Conservation (phyloP, 176 grass and related monocot species). For the Oryza glaberrima region DNA sequence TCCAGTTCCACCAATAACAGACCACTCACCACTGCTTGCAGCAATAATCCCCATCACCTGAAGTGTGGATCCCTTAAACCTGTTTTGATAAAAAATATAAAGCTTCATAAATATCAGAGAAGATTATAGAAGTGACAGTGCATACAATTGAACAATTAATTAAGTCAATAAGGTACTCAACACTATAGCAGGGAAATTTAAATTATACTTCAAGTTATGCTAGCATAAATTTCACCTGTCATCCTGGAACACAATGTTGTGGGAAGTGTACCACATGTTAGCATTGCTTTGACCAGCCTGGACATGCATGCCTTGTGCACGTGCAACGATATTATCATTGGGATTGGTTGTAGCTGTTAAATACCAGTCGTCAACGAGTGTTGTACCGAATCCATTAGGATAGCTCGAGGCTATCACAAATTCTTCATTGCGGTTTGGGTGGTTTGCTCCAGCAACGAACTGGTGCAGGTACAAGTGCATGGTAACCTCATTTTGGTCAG, state of each 20-base stretch:
- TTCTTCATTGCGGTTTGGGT: conserved; percentile 17
- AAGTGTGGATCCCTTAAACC: neutral
- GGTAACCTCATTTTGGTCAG: neutral
- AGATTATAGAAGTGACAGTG: neutral
- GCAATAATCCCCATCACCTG: neutral
- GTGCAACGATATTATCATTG: neutral
- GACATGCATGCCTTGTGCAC: conserved; percentile 16
- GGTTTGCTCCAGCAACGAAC: neutral
- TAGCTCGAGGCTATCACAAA: neutral
- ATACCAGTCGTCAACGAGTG: neutral
- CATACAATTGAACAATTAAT: no score
- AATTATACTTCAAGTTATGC: neutral
- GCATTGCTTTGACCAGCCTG: neutral
- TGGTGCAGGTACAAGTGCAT: conserved; percentile 19
- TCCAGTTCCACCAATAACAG: neutral
- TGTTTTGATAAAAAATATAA: neutral
- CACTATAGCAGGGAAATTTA: neutral
- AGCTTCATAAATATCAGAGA: neutral
- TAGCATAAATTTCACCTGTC: neutral
- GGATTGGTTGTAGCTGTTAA: neutral
- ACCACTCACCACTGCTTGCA: neutral
- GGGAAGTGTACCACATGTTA: neutral
- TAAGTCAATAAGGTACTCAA: no score
- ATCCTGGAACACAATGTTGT: conserved; percentile 8
- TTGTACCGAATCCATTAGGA: neutral